phyloP scores from a whole-genome alignment of 768 basidiomycete genomes.

The Tylopilus felleus region DNA sequence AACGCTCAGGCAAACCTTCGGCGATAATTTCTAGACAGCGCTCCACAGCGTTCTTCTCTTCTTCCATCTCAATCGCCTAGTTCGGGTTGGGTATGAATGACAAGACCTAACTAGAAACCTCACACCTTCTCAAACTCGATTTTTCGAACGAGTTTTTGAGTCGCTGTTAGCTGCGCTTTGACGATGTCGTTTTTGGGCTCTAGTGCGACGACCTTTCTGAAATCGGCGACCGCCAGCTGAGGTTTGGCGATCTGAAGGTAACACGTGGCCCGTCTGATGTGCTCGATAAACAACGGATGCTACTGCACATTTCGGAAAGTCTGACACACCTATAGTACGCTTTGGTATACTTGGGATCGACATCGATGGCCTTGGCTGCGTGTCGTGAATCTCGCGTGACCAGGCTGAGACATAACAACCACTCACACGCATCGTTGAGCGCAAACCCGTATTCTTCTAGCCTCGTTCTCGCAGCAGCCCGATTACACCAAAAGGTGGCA shows the following conservation, averaged over 20 bases:
- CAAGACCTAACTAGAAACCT: not conserved
- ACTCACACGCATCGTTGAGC: conserved; percentile 79
- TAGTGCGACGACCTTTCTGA: conserved; percentile 76
- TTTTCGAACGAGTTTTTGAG: conserved; percentile 86
- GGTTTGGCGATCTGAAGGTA: conserved; percentile 88
- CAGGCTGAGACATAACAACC: not conserved
- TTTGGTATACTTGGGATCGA: conserved; percentile 90
- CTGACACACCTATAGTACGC: conserved; percentile 72
- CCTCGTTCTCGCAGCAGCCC: conserved; percentile 90
- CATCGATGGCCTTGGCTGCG: conserved; percentile 75
- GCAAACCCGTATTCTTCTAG: conserved; percentile 94
- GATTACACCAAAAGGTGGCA: conserved; percentile 90
- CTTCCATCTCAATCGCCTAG: conserved; percentile 90
- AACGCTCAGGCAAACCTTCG: conserved; percentile 49
- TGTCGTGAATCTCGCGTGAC: conserved; percentile 17
- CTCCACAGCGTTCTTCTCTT: conserved; percentile 74
- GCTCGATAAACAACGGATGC: not conserved
- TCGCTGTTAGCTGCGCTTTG: conserved; percentile 75
- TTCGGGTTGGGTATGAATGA: conserved; percentile 3
- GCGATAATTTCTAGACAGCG: conserved; percentile 77
- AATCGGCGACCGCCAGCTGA: conserved; percentile 81
- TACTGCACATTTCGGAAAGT: not conserved
- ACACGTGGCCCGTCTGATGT: conserved; percentile 76
- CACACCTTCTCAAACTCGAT: conserved; percentile 89
- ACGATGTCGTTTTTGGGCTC: conserved; percentile 87